Evolutionary conservation across 306 rosid genomes (phyloP).

Genomic region (Prinsepia uniflora): DNA sequence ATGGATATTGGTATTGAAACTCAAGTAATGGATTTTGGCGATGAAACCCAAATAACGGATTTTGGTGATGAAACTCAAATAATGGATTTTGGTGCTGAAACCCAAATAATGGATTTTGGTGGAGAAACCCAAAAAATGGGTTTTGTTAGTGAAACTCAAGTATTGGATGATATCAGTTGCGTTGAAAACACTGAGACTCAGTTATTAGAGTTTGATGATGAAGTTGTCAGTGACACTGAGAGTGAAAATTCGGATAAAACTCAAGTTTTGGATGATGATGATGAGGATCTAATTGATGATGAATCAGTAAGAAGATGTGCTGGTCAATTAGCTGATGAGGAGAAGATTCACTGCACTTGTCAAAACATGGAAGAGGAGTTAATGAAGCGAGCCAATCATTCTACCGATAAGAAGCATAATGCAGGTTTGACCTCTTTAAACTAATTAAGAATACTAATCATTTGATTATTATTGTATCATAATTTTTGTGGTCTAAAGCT

Average conservation of each 20-base stretch:
- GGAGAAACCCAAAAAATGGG: conserved; percentile 31
- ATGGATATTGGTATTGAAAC: conserved; percentile 43
- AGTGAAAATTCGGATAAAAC: conserved; percentile 46
- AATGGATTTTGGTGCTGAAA: not conserved
- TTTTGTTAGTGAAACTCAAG: conserved; percentile 42
- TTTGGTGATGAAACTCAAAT: conserved; percentile 33
- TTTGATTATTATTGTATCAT: not conserved
- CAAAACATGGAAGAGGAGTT: conserved; percentile 19
- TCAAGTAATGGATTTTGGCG: conserved; percentile 36
- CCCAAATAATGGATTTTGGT: conserved; percentile 5
- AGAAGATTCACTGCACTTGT: conserved; percentile 9
- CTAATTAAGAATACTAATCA: not conserved
- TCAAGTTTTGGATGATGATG: conserved; percentile 40
- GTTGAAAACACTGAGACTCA: conserved; percentile 35
- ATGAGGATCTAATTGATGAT: conserved; percentile 29
- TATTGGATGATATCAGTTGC: conserved; percentile 39
- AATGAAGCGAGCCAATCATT: conserved; percentile 13
- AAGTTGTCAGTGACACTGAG: conserved; percentile 23
- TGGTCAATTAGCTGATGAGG: conserved; percentile 19
- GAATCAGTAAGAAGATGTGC: conserved; percentile 16
- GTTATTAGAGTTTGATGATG: conserved; percentile 38
- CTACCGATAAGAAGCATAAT: conserved; percentile 16
- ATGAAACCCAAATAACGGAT: not conserved
- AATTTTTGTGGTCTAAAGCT: conserved; percentile 9
- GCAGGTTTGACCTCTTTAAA: conserved; percentile 40